These are phyloP conservation scores for Neohortaea acidophila DNA, from an alignment of 495 filamentous ascomycete genomes.

Conservation along the genomic window DNA sequence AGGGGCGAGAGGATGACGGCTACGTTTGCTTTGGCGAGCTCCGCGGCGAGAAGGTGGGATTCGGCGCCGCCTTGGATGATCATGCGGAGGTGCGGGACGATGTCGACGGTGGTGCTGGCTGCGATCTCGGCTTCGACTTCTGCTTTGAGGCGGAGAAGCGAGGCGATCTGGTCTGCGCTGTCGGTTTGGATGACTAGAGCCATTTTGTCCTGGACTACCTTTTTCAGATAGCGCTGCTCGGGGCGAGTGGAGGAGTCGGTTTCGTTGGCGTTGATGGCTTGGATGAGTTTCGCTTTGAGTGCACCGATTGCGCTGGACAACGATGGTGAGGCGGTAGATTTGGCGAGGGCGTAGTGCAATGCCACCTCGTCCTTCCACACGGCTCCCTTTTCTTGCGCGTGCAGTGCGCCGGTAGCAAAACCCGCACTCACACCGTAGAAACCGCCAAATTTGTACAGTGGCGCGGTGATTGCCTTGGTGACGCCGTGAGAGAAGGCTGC, in stretches of 20 bases:
- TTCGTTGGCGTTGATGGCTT: slow-evolving; percentile 12
- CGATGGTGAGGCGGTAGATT: slow-evolving; percentile 14
- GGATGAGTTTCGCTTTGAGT: slow-evolving; percentile 16
- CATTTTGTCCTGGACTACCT: slow-evolving; percentile 14
- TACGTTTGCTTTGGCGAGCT: slow-evolving; percentile 15
- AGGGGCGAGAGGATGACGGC: slow-evolving; percentile 20
- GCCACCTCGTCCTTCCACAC: slow-evolving; percentile 31
- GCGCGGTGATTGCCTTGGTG: slow-evolving; percentile 35
- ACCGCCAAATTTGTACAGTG: slow-evolving; percentile 26
- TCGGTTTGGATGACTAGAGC: slow-evolving; percentile 18
- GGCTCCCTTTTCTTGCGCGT: slow-evolving; percentile 27
- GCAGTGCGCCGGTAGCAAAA: slow-evolving; percentile 31
- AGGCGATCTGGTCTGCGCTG: slow-evolving; percentile 21
- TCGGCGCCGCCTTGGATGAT: slow-evolving; percentile 21
- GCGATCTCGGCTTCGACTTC: slow-evolving; percentile 15
- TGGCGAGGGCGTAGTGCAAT: slow-evolving; percentile 28
- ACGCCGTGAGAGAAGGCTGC: slow-evolving; percentile 36
- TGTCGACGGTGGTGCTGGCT: no score
- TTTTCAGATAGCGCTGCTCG: slow-evolving; percentile 15
- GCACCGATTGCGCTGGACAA: slow-evolving; percentile 14
- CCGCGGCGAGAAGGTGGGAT: slow-evolving; percentile 17
- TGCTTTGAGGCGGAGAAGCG: slow-evolving; percentile 18
- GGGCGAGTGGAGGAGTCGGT: not conserved
- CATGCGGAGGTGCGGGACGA: slow-evolving; percentile 4
- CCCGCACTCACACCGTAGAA: slow-evolving; percentile 34